A percentile compares a stretch with the other conserved stretches of the same genome.
phyloP scores from a whole-genome alignment of 2,329 filamentous ascomycete genomes.

The Fusarium virguliforme region DNA sequence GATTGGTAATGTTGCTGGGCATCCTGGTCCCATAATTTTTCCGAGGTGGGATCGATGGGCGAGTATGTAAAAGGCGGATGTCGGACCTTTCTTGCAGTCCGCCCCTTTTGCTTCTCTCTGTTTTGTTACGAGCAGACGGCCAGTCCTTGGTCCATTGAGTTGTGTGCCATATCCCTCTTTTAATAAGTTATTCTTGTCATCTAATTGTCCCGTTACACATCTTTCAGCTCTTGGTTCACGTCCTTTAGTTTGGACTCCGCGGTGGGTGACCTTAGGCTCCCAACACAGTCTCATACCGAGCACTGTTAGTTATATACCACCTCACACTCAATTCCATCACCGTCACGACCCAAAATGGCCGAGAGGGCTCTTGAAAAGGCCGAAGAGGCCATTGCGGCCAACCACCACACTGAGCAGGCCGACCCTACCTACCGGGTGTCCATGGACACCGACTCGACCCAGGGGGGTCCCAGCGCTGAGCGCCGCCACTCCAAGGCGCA shows the following conservation, averaged over 20 bases:
- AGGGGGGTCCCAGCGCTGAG: conserved; percentile 43
- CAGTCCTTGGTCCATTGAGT: conserved; percentile 21
- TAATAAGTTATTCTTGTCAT: conserved; percentile 5
- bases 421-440: conserved; percentile 46
- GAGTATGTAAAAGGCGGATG: conserved; percentile 41
- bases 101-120: conserved; percentile 26
- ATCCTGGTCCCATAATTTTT: conserved; percentile 31
- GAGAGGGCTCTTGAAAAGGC: conserved; percentile 52
- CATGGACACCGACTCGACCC: conserved; percentile 53
- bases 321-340: conserved; percentile 4
- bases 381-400: conserved; percentile 52
- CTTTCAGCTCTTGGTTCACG: background rate
- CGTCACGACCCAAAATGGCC: conserved; percentile 44
- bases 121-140: conserved; percentile 13
- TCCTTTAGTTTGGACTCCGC: conserved; percentile 24
- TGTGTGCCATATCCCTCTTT: conserved; percentile 25
- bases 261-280: conserved; percentile 52
- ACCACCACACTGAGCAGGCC: conserved; percentile 49
- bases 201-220: background rate
- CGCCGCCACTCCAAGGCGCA: conserved; percentile 40
- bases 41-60: conserved; percentile 4
- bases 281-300: conserved; percentile 43
- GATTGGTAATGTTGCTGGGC: conserved; percentile 28
- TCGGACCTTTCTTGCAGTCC: conserved; percentile 36
- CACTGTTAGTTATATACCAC: conserved; percentile 28